A percentile compares a stretch with the other conserved stretches of the same genome.
phyloP scores from a whole-genome alignment of 1,284 basidiomycete species.

The Rugosomyces carneus region DNA sequence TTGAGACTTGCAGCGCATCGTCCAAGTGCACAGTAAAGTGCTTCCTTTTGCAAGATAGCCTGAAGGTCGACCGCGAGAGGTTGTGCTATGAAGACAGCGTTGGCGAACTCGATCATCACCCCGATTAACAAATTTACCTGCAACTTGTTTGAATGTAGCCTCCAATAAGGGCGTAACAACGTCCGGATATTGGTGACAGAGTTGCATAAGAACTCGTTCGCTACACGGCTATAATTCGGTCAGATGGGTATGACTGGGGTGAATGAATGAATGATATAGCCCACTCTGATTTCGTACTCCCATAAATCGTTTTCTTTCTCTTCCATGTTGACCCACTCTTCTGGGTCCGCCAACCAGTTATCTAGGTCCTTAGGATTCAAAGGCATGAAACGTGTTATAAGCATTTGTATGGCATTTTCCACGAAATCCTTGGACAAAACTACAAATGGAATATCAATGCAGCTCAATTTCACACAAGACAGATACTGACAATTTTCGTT shows the following conservation, averaged over 20 bases:
- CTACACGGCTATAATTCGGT: constrained; percentile 63
- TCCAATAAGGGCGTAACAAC: constrained; percentile 69
- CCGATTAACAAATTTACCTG: constrained; percentile 22
- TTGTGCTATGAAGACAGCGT: constrained; percentile 34
- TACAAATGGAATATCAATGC: constrained; percentile 1
- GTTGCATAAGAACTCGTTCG: constrained; percentile 78
- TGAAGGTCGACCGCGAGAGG: constrained; percentile 52
- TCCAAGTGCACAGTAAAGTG: constrained; percentile 84
- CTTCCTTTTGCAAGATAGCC: constrained; percentile 75
- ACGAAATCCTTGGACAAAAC: constrained; percentile 74
- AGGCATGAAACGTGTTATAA: constrained; percentile 80
- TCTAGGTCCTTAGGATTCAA: constrained; percentile 75
- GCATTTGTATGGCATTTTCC: constrained; percentile 68
- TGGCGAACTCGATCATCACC: constrained; percentile 1
- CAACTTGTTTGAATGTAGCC: constrained; percentile 31
- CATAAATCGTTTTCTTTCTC: constrained; percentile 84
- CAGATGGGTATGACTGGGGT: constrained; percentile 4
- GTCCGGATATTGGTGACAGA: constrained; percentile 69
- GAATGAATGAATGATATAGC: constrained; percentile 20
- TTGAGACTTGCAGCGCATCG: constrained; percentile 70
- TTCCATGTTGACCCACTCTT: constrained; percentile 85
- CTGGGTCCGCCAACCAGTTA: constrained; percentile 77
- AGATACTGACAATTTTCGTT: constrained; percentile 50
- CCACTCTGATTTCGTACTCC: constrained; percentile 82
- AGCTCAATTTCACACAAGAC: neutral